A percentile compares a stretch with the other conserved stretches of the same genome.
Conservation (phyloP, 805 yeast species). For the Starmerella riodocensis region DNA sequence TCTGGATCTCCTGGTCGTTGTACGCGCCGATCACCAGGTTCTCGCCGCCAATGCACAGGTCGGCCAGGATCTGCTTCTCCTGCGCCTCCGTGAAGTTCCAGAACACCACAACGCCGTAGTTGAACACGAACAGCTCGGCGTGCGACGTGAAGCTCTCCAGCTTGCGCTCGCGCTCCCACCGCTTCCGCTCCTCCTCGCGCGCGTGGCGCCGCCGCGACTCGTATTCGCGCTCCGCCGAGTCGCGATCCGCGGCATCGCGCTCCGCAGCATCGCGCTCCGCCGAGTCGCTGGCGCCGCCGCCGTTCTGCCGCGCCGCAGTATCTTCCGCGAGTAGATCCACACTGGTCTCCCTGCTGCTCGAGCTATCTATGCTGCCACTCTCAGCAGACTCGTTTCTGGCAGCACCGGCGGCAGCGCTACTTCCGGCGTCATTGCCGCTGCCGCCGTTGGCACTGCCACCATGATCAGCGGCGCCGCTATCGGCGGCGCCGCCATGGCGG, state of each 20-base stretch:
- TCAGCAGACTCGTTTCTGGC: background rate
- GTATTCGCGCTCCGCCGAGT: background rate
- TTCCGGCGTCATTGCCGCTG: background rate
- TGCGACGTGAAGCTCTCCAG: conserved; percentile 35
- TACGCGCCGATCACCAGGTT: conserved; percentile 51
- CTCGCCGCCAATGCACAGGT: conserved; percentile 52
- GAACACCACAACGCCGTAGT: conserved; percentile 92
- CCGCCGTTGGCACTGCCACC: background rate
- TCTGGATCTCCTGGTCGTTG: conserved; percentile 81
- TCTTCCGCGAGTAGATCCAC: too few species aligned
- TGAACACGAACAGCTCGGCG: conserved; percentile 76
- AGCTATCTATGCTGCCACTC: background rate
- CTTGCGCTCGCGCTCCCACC: conserved; percentile 4
- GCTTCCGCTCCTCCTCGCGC: conserved; percentile 1
- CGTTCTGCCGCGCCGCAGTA: background rate
- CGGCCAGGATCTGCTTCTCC: conserved; percentile 88
- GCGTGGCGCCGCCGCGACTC: background rate
- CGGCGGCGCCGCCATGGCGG: too few species aligned
- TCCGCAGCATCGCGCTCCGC: background rate
- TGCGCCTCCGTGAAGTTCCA: conserved; percentile 93
- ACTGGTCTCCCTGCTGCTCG: too few species aligned
- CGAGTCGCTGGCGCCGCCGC: background rate
- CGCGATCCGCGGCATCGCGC: background rate
- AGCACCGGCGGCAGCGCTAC: background rate
- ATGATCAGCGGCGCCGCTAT: background rate